phyloP scores from a whole-genome alignment of 2,329 filamentous ascomycete genomes.

The Capronia coronata region DNA sequence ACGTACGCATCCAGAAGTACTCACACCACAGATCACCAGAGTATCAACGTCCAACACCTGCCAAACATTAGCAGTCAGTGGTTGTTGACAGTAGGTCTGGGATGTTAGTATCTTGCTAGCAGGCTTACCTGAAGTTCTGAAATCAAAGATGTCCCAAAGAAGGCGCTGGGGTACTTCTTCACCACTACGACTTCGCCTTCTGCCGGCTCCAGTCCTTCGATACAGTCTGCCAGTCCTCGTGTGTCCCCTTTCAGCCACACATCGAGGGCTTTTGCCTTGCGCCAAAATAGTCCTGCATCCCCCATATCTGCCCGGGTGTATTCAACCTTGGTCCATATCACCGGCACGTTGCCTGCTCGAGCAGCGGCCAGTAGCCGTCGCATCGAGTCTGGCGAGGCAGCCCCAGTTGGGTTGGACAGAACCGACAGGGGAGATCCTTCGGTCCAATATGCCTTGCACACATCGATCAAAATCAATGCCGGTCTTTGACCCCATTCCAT shows the following conservation, averaged over 20 bases:
- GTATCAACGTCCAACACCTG: constrained; percentile 13
- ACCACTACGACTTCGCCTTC: constrained; percentile 35
- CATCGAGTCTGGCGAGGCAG: constrained; percentile 36
- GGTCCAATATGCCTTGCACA: constrained; percentile 45
- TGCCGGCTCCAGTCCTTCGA: constrained; percentile 37
- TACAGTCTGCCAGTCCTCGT: constrained; percentile 37
- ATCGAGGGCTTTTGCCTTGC: constrained; percentile 39
- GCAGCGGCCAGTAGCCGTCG: constrained; percentile 38
- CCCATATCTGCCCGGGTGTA: constrained; percentile 40
- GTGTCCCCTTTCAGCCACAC: constrained; percentile 40
- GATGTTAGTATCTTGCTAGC: no score
- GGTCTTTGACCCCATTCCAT: constrained; percentile 43
- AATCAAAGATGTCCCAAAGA: constrained; percentile 43
- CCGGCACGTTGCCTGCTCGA: constrained; percentile 35
- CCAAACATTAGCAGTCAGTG: constrained; percentile 18
- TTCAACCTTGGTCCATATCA: constrained; percentile 43
- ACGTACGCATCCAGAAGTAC: constrained; percentile 44
- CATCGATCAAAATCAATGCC: constrained; percentile 43
- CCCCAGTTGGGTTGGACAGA: constrained; percentile 35
- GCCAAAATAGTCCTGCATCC: constrained; percentile 42
- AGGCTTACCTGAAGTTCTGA: constrained; percentile 37
- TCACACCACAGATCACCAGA: constrained; percentile 43
- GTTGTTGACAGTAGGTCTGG: no score
- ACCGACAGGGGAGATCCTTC: constrained; percentile 40
- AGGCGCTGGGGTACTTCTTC: constrained; percentile 43